These are phyloP conservation scores for Carallia brachiata DNA, from an alignment of 345 rosid species.

Conservation along the genomic window DNA sequence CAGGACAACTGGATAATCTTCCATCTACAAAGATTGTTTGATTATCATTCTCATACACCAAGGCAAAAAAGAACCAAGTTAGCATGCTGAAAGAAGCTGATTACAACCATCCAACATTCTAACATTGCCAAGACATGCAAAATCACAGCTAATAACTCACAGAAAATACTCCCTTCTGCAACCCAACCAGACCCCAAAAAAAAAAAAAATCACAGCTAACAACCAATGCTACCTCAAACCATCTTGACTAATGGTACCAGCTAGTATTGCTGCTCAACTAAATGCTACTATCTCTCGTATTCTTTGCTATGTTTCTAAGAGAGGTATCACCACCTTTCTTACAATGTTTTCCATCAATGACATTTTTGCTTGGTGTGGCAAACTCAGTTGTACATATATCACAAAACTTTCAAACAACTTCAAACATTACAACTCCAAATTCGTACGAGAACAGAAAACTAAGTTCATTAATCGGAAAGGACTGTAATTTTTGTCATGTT, in stretches of 20 bases:
- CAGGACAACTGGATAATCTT: constrained; percentile 33
- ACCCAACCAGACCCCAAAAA: too few relatives aligned
- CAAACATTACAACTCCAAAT: not conserved
- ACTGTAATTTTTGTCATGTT: too few relatives aligned
- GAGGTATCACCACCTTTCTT: not conserved
- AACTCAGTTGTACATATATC: not conserved
- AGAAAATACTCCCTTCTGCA: too few relatives aligned
- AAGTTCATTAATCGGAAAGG: not conserved
- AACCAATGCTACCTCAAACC: too few relatives aligned
- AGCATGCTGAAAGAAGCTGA: not conserved
- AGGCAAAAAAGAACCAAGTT: not conserved
- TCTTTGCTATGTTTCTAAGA: not conserved
- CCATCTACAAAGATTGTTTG: constrained; percentile 36
- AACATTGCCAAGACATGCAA: not conserved
- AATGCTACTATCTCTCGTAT: not conserved
- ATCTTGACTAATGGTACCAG: too few relatives aligned
- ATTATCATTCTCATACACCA: not conserved
- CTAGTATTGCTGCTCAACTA: not conserved
- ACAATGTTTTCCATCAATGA: not conserved
- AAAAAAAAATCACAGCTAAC: too few relatives aligned
- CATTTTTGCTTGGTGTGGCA: not conserved
- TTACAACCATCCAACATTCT: not conserved
- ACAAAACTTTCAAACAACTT: not conserved
- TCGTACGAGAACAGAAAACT: not conserved
- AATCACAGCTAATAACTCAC: too few relatives aligned